phyloP scores from a whole-genome alignment of 371 early-diverging fungal genomes.

The Syncephalastrum contaminatum region DNA sequence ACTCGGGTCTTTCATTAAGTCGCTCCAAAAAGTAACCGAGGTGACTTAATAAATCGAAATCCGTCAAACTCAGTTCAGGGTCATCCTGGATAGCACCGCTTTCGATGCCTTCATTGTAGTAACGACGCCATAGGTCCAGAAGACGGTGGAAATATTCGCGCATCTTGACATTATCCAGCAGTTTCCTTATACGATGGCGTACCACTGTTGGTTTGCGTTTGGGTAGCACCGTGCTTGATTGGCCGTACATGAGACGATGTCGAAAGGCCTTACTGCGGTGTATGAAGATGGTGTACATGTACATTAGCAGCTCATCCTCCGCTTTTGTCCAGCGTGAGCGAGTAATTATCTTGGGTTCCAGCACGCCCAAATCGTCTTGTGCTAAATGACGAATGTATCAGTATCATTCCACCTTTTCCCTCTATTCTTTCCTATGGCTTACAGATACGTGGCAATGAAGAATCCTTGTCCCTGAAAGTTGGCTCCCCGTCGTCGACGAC shows the following conservation, averaged over 20 bases:
- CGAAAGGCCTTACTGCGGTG: constrained; percentile 7
- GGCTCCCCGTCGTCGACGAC: too few relatives aligned
- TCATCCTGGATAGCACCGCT: constrained; percentile 31
- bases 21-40: constrained; percentile 38
- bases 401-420: too few relatives aligned
- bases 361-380: too few relatives aligned
- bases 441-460: too few relatives aligned
- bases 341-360: constrained; percentile 1
- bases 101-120: constrained; percentile 34
- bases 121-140: constrained; percentile 30
- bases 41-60: constrained; percentile 32
- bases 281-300: constrained; percentile 33
- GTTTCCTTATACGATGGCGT: constrained; percentile 36
- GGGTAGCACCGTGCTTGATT: constrained; percentile 21
- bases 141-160: constrained; percentile 26
- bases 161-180: constrained; percentile 21
- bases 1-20: neutral
- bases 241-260: constrained; percentile 39
- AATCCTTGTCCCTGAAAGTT: too few relatives aligned
- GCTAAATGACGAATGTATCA: too few relatives aligned
- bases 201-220: constrained; percentile 19
- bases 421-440: too few relatives aligned
- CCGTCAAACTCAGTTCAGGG: constrained; percentile 14
- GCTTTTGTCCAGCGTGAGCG: constrained; percentile 38
- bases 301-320: constrained; percentile 53